A percentile compares a stretch with the other conserved stretches of the same genome.
Evolutionary conservation across 805 yeast genomes (phyloP).

Genomic region (Nakazawaea pomicola): DNA sequence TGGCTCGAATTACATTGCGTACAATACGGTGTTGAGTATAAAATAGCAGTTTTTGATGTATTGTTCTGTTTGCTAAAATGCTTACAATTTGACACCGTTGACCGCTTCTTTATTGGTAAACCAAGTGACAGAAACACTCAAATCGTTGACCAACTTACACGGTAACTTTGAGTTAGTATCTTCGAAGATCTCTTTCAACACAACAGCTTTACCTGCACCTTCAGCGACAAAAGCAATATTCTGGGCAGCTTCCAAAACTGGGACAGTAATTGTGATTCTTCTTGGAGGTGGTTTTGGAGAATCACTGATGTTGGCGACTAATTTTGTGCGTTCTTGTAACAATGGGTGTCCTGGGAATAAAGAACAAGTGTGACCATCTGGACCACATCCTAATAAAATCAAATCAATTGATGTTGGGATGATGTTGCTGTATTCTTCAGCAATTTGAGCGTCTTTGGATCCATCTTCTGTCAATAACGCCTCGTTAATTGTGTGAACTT

Average conservation of each 20-base stretch:
- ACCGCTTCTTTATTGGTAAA: slow-evolving; percentile 80
- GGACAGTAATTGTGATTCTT: slow-evolving; percentile 85
- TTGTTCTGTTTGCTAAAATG: too few relatives aligned
- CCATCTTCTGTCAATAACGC: slow-evolving; percentile 52
- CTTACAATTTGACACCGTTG: slow-evolving; percentile 39
- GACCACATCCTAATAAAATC: slow-evolving; percentile 84
- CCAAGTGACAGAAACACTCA: slow-evolving; percentile 63
- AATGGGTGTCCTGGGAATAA: slow-evolving; percentile 81
- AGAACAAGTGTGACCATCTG: slow-evolving; percentile 95
- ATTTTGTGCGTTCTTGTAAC: slow-evolving; percentile 45
- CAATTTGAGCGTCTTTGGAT: slow-evolving; percentile 48
- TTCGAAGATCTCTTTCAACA: slow-evolving; percentile 67
- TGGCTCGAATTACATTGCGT: neutral
- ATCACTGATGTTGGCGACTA: slow-evolving; percentile 64
- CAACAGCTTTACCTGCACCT: slow-evolving; percentile 77
- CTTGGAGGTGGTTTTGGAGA: slow-evolving; percentile 94
- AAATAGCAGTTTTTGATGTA: too few relatives aligned
- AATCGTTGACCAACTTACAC: slow-evolving; percentile 64
- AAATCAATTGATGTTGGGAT: slow-evolving; percentile 61
- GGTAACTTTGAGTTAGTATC: slow-evolving; percentile 51
- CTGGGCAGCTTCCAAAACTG: slow-evolving; percentile 52
- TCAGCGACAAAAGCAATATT: slow-evolving; percentile 80
- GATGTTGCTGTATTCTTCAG: slow-evolving; percentile 53
- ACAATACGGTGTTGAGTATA: too few relatives aligned
- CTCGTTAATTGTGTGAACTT: slow-evolving; percentile 62